Conservation (phyloP, 768 basidiomycete species). For the Boletus sensibilis region DNA sequence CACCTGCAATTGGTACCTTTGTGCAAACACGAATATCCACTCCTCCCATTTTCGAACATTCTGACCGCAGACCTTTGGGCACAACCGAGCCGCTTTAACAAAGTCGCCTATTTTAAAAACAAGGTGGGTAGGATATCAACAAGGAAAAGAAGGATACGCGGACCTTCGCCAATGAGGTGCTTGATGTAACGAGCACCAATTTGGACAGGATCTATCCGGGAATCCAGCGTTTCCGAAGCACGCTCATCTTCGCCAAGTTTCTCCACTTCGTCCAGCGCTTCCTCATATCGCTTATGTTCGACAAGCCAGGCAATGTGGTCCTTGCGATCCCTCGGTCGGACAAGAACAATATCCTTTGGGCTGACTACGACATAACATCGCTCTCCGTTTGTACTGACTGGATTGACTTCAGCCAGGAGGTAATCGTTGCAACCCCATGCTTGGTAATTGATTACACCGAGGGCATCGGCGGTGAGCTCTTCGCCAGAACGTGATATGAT, state of each 20-base stretch:
- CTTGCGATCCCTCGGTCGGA: constrained; percentile 80
- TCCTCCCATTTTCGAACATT: constrained; percentile 89
- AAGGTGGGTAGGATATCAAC: not conserved
- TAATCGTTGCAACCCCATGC: constrained; percentile 94
- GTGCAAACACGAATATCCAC: constrained; percentile 90
- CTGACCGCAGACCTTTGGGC: constrained; percentile 81
- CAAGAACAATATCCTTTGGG: constrained; percentile 83
- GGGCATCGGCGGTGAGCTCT: constrained; percentile 81
- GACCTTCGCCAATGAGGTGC: constrained; percentile 80
- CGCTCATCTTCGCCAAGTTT: constrained; percentile 40
- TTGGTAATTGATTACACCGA: constrained; percentile 76
- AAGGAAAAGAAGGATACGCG: constrained; percentile 14
- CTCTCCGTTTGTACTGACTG: constrained; percentile 26
- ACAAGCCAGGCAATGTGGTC: constrained; percentile 95
- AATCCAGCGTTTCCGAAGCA: constrained; percentile 34
- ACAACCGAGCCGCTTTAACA: constrained; percentile 74
- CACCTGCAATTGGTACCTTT: constrained; percentile 77
- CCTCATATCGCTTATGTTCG: constrained; percentile 81
- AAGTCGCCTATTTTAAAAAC: constrained; percentile 50
- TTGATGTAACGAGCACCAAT: constrained; percentile 88
- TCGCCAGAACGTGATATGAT: constrained; percentile 89
- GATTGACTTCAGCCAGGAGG: constrained; percentile 53
- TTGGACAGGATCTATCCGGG: constrained; percentile 52
- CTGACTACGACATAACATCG: constrained; percentile 81
- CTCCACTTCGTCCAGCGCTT: constrained; percentile 83